Evolutionary conservation across 108 stramenopile species (phyloP).

Genomic region (Conticribra weissflogii): DNA sequence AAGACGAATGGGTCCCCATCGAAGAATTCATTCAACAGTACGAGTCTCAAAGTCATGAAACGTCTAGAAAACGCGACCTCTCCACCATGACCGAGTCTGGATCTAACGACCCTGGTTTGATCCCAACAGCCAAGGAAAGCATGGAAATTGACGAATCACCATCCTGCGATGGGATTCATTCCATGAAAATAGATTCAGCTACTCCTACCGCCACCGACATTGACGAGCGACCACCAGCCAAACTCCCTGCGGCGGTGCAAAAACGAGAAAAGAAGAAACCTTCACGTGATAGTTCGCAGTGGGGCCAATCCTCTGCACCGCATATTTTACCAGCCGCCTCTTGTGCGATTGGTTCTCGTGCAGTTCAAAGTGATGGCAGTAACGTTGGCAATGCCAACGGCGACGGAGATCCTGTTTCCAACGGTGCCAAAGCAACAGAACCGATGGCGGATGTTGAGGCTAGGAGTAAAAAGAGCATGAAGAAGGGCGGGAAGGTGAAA

Average conservation of each 20-base stretch:
- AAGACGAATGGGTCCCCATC: conserved; percentile 65
- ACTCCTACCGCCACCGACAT: conserved; percentile 7
- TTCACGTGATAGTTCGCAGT: conserved; percentile 60
- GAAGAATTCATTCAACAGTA: conserved; percentile 33
- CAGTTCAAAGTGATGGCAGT: not conserved
- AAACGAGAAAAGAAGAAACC: conserved; percentile 81
- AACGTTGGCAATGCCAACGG: not conserved
- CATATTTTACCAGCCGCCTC: conserved; percentile 25
- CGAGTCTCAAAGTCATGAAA: conserved; percentile 6
- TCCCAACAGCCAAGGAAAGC: not conserved
- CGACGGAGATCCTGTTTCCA: no score
- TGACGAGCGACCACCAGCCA: not conserved
- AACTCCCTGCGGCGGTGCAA: conserved; percentile 19
- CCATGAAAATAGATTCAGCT: conserved; percentile 5
- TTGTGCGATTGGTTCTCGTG: not conserved
- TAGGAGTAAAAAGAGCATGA: conserved; percentile 45
- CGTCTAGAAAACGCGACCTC: conserved; percentile 37
- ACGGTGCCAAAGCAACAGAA: conserved; percentile 4
- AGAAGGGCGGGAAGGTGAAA: conserved; percentile 60
- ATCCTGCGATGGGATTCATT: conserved; percentile 7
- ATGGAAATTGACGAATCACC: conserved; percentile 10
- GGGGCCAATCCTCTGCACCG: conserved; percentile 64
- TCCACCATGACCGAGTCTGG: conserved; percentile 22
- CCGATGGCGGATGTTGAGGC: not conserved
- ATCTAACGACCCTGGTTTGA: not conserved